Conservation (phyloP, 331 rosid species). For the Pyracantha coccinea region DNA sequence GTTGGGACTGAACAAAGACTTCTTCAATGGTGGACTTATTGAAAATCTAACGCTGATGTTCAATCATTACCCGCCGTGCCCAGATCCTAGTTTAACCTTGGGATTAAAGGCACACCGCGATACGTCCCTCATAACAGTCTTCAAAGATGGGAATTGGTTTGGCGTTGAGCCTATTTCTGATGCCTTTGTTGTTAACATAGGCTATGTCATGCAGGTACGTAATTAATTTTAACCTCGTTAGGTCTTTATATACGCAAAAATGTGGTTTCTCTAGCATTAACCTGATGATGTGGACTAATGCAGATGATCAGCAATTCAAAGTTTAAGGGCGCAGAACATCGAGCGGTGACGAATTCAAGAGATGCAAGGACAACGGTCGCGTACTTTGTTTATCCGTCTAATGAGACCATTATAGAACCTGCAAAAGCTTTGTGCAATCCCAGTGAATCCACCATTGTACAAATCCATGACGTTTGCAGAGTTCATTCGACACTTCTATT, state of each 20-base stretch:
- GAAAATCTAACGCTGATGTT: slow-evolving; percentile 16
- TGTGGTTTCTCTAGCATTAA: not conserved
- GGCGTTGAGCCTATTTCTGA: slow-evolving; percentile 37
- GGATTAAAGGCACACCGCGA: slow-evolving; percentile 42
- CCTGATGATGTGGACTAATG: not conserved
- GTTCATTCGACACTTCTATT: not conserved
- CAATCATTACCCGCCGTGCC: slow-evolving; percentile 52
- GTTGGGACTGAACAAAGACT: slow-evolving; percentile 23
- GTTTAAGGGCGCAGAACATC: slow-evolving; percentile 32
- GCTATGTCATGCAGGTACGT: slow-evolving; percentile 41
- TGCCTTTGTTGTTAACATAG: slow-evolving; percentile 52
- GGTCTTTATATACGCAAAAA: too few species aligned
- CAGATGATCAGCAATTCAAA: slow-evolving; percentile 48
- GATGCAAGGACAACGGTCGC: slow-evolving; percentile 37
- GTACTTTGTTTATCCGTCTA: slow-evolving; percentile 43
- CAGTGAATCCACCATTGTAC: not conserved
- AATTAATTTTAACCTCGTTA: too few species aligned
- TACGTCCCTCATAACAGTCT: slow-evolving; percentile 43
- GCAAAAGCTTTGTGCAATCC: slow-evolving; percentile 16
- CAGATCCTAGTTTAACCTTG: slow-evolving; percentile 49
- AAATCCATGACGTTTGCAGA: not conserved
- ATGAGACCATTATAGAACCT: slow-evolving; percentile 39
- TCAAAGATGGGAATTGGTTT: slow-evolving; percentile 53
- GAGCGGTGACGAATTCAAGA: slow-evolving; percentile 44
- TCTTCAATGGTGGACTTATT: slow-evolving; percentile 30